These are phyloP conservation scores for Scolecobasidium constrictum DNA, from an alignment of 2,329 filamentous ascomycete species.

Conservation along the genomic window DNA sequence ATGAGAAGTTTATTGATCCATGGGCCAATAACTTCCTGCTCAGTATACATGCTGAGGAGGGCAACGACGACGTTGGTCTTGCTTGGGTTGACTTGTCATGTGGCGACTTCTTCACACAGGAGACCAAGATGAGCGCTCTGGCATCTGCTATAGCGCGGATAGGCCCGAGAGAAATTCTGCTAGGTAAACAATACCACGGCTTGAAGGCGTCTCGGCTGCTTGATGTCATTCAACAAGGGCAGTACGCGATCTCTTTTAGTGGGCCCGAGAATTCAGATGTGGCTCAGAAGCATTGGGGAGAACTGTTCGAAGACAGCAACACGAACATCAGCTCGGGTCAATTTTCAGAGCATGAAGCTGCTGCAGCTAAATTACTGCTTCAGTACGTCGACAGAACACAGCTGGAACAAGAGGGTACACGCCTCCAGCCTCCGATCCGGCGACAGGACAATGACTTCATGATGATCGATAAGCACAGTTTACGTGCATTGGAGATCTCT, in stretches of 20 bases:
- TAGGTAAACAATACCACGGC: constrained; percentile 47
- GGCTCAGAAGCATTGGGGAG: constrained; percentile 53
- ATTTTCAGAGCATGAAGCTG: constrained; percentile 60
- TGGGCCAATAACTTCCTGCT: constrained; percentile 90
- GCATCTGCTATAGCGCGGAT: constrained; percentile 77
- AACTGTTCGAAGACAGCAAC: constrained; percentile 67
- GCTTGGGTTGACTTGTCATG: constrained; percentile 95
- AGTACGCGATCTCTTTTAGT: constrained; percentile 66
- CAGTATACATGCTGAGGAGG: constrained; percentile 53
- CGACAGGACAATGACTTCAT: constrained; percentile 68
- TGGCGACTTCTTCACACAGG: constrained; percentile 84
- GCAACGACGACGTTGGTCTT: constrained; percentile 43
- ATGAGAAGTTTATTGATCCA: constrained; percentile 94
- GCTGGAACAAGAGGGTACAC: constrained; percentile 66
- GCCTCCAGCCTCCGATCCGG: constrained; percentile 71
- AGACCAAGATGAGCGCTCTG: constrained; percentile 57
- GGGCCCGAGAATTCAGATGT: constrained; percentile 32
- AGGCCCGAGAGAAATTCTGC: constrained; percentile 71
- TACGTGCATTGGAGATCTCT: constrained; percentile 81
- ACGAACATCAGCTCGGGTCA: constrained; percentile 37
- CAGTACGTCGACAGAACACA: constrained; percentile 69
- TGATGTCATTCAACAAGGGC: constrained; percentile 61
- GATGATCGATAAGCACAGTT: constrained; percentile 83
- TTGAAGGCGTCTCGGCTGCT: constrained; percentile 51
- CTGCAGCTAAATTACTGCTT: constrained; percentile 70